phyloP scores from a whole-genome alignment of 2,329 filamentous ascomycete genomes.

The Dendrostoma leiphaemia region DNA sequence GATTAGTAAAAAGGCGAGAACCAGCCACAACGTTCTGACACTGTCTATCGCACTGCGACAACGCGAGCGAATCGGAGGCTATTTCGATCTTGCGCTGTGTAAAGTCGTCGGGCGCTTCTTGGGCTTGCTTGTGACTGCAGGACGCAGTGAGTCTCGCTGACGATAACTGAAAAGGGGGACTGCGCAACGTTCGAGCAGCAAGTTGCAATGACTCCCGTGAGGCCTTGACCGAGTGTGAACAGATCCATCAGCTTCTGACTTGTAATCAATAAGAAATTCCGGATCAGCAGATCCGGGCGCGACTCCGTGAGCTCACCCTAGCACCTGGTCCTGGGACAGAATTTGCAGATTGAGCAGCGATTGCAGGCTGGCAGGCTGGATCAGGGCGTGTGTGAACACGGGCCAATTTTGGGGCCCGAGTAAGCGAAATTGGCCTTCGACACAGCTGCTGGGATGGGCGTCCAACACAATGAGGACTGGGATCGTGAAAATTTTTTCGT shows the following conservation, averaged over 20 bases:
- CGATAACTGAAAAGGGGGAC: conserved; percentile 14
- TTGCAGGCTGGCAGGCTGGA: neutral
- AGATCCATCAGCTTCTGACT: neutral
- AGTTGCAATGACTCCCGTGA: neutral
- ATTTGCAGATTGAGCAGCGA: neutral
- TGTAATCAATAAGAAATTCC: neutral
- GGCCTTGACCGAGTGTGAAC: neutral
- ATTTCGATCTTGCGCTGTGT: neutral
- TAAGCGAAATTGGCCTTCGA: conserved; percentile 19
- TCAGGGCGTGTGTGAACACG: conserved; percentile 7
- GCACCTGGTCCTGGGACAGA: neutral
- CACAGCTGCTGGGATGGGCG: conserved; percentile 11
- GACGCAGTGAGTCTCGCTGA: conserved; percentile 9
- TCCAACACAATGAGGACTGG: conserved; percentile 11
- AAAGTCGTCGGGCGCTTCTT: too few species aligned
- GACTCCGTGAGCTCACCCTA: neutral
- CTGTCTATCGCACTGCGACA: conserved; percentile 13
- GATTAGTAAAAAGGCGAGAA: conserved; percentile 22
- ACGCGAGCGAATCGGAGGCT: neutral
- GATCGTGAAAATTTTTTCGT: conserved; percentile 15
- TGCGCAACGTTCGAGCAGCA: neutral
- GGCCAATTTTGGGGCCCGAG: conserved; percentile 10
- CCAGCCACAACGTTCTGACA: conserved; percentile 18
- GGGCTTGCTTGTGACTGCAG: conserved; percentile 4
- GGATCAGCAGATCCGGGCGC: neutral